A percentile compares a stretch with the other conserved stretches of the same genome.
Evolutionary conservation across 2,329 filamentous ascomycete genomes (phyloP).

Genomic region (Arthroderma sp.): DNA sequence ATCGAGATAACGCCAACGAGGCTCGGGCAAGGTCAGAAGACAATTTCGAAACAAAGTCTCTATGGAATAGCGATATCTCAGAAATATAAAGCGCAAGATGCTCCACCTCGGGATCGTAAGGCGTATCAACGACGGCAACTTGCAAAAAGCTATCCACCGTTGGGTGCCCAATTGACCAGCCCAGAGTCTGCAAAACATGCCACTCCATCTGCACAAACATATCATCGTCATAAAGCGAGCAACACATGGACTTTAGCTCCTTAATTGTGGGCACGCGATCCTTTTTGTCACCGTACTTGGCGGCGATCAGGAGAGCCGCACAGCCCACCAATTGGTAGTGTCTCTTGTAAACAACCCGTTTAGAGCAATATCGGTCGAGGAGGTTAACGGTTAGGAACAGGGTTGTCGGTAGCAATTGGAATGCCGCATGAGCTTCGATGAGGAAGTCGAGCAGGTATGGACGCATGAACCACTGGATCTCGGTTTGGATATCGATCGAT

Average conservation of each 20-base stretch:
- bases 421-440: slow-evolving; percentile 90
- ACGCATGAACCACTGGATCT: slow-evolving; percentile 99
- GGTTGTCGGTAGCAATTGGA: slow-evolving; percentile 85
- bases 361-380: slow-evolving; percentile 93
- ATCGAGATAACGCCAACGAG: slow-evolving; percentile 71
- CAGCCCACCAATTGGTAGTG: slow-evolving; percentile 98
- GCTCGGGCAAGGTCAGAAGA: slow-evolving; percentile 84
- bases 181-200: slow-evolving; percentile 94
- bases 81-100: slow-evolving; percentile 90
- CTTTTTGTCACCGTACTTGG: slow-evolving; percentile 98
- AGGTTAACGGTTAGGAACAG: slow-evolving; percentile 94
- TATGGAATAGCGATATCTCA: slow-evolving; percentile 90
- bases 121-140: slow-evolving; percentile 62
- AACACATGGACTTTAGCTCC: slow-evolving; percentile 98
- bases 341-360: slow-evolving; percentile 94
- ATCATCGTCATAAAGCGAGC: slow-evolving; percentile 91
- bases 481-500: slow-evolving; percentile 96
- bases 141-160: slow-evolving; percentile 92
- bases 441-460: slow-evolving; percentile 97
- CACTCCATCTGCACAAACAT: slow-evolving; percentile 99
- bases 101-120: slow-evolving; percentile 74
- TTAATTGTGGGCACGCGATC: slow-evolving; percentile 95
- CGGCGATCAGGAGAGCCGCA: slow-evolving; percentile 85
- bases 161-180: slow-evolving; percentile 91
- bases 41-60: slow-evolving; percentile 86